phyloP scores from a whole-genome alignment of 208 protist species.

The Naegleria lovaniensis region DNA sequence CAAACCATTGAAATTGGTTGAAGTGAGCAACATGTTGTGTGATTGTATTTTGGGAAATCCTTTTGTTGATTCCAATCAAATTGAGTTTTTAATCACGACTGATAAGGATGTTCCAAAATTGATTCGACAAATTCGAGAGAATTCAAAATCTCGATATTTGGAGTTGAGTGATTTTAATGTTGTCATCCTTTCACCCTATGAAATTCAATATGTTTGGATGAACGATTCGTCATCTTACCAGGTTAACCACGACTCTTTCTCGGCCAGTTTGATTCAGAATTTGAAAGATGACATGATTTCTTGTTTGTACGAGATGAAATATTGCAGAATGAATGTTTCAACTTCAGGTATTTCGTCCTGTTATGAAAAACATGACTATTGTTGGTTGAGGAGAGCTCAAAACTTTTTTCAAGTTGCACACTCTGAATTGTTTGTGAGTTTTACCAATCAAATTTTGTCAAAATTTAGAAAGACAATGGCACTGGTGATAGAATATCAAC shows the following conservation, averaged over 20 bases:
- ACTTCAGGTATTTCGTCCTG: neutral
- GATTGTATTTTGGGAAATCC: neutral
- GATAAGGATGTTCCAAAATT: neutral
- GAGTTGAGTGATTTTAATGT: neutral
- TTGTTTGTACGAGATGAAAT: neutral
- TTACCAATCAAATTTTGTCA: neutral
- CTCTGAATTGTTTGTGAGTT: neutral
- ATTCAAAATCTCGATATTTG: neutral
- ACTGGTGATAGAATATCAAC: neutral
- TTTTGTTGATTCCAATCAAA: neutral
- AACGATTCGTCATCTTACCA: neutral
- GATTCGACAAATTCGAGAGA: neutral
- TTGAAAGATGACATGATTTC: neutral
- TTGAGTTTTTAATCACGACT: neutral
- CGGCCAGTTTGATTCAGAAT: neutral
- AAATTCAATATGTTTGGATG: neutral
- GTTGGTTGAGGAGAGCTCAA: neutral
- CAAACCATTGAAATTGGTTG: neutral
- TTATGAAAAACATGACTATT: neutral
- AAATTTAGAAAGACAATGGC: neutral
- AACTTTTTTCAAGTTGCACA: neutral
- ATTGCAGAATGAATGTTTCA: neutral
- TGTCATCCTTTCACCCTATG: neutral
- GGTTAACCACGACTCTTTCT: no score
- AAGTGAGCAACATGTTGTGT: neutral